Evolutionary conservation across 192 early-diverging fungal genomes (phyloP).

Genomic region (Tieghemiomyces parasiticus): DNA sequence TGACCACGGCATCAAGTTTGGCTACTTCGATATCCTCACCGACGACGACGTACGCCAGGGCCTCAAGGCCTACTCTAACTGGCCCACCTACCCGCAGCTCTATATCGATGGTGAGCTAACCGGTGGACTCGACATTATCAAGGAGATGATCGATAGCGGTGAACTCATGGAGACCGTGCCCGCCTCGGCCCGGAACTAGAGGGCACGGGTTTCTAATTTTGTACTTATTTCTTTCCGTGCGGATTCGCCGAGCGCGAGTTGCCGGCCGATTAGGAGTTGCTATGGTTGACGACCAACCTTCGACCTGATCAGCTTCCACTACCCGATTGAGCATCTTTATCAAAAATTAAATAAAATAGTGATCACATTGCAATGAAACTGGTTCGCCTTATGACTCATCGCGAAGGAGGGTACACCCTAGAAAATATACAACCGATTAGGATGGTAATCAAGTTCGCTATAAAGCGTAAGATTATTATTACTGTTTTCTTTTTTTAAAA

Average conservation of each 20-base stretch:
- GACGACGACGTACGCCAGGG: conserved; percentile 88
- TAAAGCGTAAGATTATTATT: too few species aligned
- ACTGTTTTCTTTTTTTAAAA: too few species aligned
- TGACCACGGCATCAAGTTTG: conserved; percentile 59
- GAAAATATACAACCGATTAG: too few species aligned
- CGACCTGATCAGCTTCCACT: not conserved
- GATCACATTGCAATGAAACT: too few species aligned
- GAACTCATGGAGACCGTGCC: conserved; percentile 51
- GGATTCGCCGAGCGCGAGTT: too few species aligned
- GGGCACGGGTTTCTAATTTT: not conserved
- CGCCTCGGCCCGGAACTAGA: conserved; percentile 11
- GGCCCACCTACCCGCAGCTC: conserved; percentile 94
- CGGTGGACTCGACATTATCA: conserved; percentile 90
- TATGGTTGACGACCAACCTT: too few species aligned
- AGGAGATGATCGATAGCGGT: conserved; percentile 69
- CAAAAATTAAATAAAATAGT: not conserved
- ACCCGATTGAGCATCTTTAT: not conserved
- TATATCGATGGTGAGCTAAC: conserved; percentile 85
- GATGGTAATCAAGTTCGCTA: too few species aligned
- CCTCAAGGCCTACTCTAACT: conserved; percentile 77
- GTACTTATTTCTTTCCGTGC: not conserved
- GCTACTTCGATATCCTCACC: conserved; percentile 81
- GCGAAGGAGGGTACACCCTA: too few species aligned
- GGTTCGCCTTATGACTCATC: too few species aligned
- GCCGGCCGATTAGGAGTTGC: too few species aligned